A percentile compares a stretch with the other conserved stretches of the same genome.
Conservation (phyloP, 257 asterid species). For the Penstemon davidsonii region DNA sequence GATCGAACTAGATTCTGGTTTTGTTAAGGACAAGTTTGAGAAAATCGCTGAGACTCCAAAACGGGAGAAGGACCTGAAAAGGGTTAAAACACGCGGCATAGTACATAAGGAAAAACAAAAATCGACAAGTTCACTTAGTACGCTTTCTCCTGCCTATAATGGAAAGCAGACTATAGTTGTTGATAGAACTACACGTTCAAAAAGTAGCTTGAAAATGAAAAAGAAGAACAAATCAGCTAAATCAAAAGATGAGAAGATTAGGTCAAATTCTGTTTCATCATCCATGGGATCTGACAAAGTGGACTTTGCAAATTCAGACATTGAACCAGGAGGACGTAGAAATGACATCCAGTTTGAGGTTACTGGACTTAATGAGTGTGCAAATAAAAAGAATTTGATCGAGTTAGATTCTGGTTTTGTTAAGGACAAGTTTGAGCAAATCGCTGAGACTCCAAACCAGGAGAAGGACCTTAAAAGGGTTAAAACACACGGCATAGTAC, state of each 20-base stretch:
- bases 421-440: constrained; percentile 20
- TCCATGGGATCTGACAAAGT: constrained; percentile 20
- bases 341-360: constrained; percentile 11
- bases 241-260: constrained; percentile 24
- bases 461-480: constrained; percentile 22
- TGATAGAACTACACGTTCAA: constrained; percentile 22
- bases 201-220: constrained; percentile 20
- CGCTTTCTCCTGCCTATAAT: constrained; percentile 25
- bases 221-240: constrained; percentile 14
- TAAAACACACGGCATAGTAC: constrained; percentile 23
- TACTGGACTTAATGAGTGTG: constrained; percentile 21
- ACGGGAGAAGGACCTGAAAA: constrained; percentile 26
- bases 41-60: constrained; percentile 25
- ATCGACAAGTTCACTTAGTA: constrained; percentile 22
- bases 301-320: constrained; percentile 18
- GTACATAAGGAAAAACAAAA: constrained; percentile 24
- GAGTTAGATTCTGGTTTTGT: constrained; percentile 22
- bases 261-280: constrained; percentile 8
- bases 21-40: constrained; percentile 11
- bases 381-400: constrained; percentile 15
- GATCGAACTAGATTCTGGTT: constrained; percentile 22
- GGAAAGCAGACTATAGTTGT: neutral
- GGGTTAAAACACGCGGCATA: constrained; percentile 21
- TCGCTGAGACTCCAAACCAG: constrained; percentile 24
- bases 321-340: constrained; percentile 17